Evolutionary conservation across 352 stramenopile species (phyloP), one percentile per base, ranked within the genome.

Genomic region (Pythium apleroticum): DNA sequence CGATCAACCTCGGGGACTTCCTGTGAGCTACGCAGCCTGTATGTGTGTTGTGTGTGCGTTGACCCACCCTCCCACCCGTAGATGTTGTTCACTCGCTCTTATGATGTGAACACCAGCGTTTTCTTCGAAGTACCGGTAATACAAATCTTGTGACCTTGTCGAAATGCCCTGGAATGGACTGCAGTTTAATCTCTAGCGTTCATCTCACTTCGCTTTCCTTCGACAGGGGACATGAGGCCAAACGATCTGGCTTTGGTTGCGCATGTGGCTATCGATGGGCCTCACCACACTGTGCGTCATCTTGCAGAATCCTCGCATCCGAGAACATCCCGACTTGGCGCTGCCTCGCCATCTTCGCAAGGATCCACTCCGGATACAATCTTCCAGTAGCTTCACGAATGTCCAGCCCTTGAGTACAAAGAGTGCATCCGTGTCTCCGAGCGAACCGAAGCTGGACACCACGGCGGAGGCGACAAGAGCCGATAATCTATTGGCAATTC

Each of bases 231-330:
- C n/a, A n/a, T n/a, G n/a, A n/a, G 15, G 24, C 24, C 48, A 54
- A 12, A 54, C 48, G 17, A 11, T n/a, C 4, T 54, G 48, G 48
- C 12, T 54, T 0, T 54, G 48, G 48, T 35, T 33, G 12, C 48
- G 48, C 25, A 17, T 17, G 14, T 10, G 4, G 12, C 15, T 54
- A 4, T 31, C 25, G 14, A 3, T 35, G 12, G 25, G 12, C 20
- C 24, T 54, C 48, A 22, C 22, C 24, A n/a, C 48, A 25, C n/a
- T 54, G 48, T 37, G 48, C 15, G 12, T 54, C 48, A 54, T 35
- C 25, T 11, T 31, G 48, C 25, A 54, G 24, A 17, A 39, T 37
- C 15, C 12, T 39, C 49, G 24, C 11, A 14, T 55, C 12, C 49
- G 25, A 39, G 49, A 37, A 4, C 49, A 55, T 30, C 24, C 49